A percentile compares a stretch with the other conserved stretches of the same genome.
phyloP scores from a whole-genome alignment of 208 protist genomes.

The Leptomonas seymouri region DNA sequence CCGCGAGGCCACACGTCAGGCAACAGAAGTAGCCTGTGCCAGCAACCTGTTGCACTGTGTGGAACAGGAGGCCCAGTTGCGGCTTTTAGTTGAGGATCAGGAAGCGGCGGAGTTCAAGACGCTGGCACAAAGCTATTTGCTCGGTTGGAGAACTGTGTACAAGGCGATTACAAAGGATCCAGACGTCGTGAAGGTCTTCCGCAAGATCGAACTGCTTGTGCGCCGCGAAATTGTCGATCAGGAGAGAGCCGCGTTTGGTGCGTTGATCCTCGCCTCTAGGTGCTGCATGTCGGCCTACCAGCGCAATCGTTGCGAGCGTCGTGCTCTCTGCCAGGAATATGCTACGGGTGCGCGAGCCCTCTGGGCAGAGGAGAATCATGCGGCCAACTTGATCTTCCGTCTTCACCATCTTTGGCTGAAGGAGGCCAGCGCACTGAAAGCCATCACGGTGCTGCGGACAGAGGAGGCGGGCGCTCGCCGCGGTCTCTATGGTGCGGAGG shows the following conservation, averaged over 20 bases:
- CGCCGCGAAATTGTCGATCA: constrained; percentile 59
- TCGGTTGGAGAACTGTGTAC: constrained; percentile 62
- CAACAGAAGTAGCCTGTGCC: constrained; percentile 10
- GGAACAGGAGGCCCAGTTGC: constrained; percentile 47
- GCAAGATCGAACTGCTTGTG: constrained; percentile 61
- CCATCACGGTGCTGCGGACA: constrained; percentile 9
- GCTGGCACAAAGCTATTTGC: constrained; percentile 41
- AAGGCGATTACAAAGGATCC: constrained; percentile 35
- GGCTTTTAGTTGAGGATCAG: constrained; percentile 47
- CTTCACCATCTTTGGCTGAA: constrained; percentile 4
- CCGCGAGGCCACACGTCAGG: constrained; percentile 12
- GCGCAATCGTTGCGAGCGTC: constrained; percentile 17
- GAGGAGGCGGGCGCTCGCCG: constrained; percentile 13
- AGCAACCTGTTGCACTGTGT: constrained; percentile 12
- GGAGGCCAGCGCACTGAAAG: constrained; percentile 1
- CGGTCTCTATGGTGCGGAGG: constrained; percentile 29
- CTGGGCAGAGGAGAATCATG: constrained; percentile 43
- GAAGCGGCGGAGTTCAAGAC: constrained; percentile 45
- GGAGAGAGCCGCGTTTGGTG: constrained; percentile 43
- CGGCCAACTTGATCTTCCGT: constrained; percentile 25
- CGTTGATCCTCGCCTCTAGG: constrained; percentile 28
- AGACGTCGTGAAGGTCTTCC: constrained; percentile 40
- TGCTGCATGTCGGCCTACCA: constrained; percentile 5
- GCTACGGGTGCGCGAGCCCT: constrained; percentile 34
- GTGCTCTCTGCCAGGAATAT: constrained; percentile 44